These are phyloP conservation scores for Pythium sp. DNA, from an alignment of 352 stramenopile species.

Conservation along the genomic window DNA sequence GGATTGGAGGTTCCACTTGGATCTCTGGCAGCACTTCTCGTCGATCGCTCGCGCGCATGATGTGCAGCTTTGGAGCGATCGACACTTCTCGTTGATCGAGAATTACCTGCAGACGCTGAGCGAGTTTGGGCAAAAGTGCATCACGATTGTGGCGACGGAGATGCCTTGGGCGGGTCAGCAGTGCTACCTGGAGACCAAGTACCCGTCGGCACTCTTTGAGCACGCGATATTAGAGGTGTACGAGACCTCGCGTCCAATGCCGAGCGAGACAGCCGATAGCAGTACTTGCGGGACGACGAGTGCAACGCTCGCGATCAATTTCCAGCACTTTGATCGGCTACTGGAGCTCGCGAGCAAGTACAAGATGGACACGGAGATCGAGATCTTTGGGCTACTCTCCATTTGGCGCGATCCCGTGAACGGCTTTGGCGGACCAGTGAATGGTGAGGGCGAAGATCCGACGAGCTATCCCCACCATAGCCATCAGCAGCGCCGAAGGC, in stretches of 20 bases:
- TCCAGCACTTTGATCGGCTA: conserved; percentile 68
- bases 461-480: neutral
- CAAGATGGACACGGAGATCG: conserved; percentile 63
- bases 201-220: conserved; percentile 69
- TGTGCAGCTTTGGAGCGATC: conserved; percentile 57
- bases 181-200: conserved; percentile 65
- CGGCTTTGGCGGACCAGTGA: conserved; percentile 55
- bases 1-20: conserved; percentile 64
- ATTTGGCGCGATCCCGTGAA: conserved; percentile 59
- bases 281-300: conserved; percentile 8
- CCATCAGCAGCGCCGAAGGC: neutral
- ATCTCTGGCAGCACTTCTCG: conserved; percentile 76
- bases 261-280: neutral
- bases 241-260: conserved; percentile 20
- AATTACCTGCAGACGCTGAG: conserved; percentile 53
- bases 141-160: conserved; percentile 71
- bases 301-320: conserved; percentile 48
- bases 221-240: conserved; percentile 65
- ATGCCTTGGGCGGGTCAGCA: conserved; percentile 79
- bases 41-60: conserved; percentile 53
- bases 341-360: conserved; percentile 44
- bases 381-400: conserved; percentile 71
- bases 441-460: conserved; percentile 23
- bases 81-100: conserved; percentile 68
- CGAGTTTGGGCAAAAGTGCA: conserved; percentile 69